These are phyloP conservation scores for Cyclotella kingstonii DNA, from an alignment of 108 stramenopile species.

Conservation along the genomic window DNA sequence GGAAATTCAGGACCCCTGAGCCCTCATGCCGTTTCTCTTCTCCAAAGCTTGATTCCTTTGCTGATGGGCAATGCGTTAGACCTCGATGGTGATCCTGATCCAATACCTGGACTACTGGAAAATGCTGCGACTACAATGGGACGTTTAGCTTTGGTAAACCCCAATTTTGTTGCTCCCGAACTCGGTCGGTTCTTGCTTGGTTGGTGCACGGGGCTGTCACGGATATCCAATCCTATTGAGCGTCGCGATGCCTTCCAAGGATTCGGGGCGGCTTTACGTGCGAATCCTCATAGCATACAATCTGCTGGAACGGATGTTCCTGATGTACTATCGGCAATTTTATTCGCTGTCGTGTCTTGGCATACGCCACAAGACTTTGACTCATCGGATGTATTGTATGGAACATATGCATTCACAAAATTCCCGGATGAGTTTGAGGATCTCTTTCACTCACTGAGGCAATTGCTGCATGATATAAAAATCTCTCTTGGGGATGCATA, in stretches of 20 bases:
- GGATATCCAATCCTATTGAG: constrained; percentile 62
- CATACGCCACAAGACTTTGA: constrained; percentile 52
- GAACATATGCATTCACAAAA: constrained; percentile 55
- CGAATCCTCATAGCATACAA: constrained; percentile 77
- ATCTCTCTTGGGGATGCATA: constrained; percentile 57
- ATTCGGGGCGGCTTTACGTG: constrained; percentile 58
- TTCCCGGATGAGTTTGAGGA: constrained; percentile 65
- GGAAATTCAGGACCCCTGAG: constrained; percentile 60
- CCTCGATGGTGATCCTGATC: constrained; percentile 27
- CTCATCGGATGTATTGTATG: constrained; percentile 30
- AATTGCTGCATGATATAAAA: constrained; percentile 65
- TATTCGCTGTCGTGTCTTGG: constrained; percentile 78
- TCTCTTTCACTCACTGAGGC: constrained; percentile 46
- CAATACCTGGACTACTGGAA: constrained; percentile 75
- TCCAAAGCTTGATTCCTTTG: constrained; percentile 71
- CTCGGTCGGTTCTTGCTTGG: constrained; percentile 73
- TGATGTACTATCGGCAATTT: constrained; percentile 55
- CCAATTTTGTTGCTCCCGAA: constrained; percentile 80
- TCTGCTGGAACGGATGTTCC: constrained; percentile 37
- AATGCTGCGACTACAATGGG: constrained; percentile 89
- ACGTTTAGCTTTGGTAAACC: constrained; percentile 78
- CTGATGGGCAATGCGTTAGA: constrained; percentile 68
- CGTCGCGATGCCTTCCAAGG: constrained; percentile 79
- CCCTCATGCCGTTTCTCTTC: constrained; percentile 57
- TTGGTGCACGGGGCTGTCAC: constrained; percentile 78